Conservation (phyloP, 306 rosid genomes). For the Citrullus colocynthis region DNA sequence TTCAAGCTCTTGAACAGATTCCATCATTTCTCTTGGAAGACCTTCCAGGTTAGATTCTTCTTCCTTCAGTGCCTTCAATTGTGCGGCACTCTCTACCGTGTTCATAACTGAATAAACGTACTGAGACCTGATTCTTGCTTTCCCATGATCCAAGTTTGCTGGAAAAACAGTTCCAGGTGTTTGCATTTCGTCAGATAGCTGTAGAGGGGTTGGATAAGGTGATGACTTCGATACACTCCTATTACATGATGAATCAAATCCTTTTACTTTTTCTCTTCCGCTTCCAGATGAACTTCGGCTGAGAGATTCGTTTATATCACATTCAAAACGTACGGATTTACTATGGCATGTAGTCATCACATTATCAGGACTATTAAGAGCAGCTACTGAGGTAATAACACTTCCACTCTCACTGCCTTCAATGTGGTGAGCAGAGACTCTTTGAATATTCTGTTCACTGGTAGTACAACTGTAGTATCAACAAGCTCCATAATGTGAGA, state of each 20-base stretch:
- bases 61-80: constrained; percentile 28
- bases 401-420: constrained; percentile 17
- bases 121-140: constrained; percentile 52
- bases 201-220: constrained; percentile 69
- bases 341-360: constrained; percentile 25
- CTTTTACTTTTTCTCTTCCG: constrained; percentile 22
- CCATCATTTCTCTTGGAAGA: constrained; percentile 32
- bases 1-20: constrained; percentile 26
- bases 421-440: constrained; percentile 11
- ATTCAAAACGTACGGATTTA: constrained; percentile 74
- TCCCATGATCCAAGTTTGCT: constrained; percentile 39
- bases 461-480: constrained; percentile 21
- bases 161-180: constrained; percentile 93
- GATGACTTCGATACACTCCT: constrained; percentile 37
- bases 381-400: not conserved
- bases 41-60: constrained; percentile 28
- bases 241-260: constrained; percentile 26
- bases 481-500: not conserved
- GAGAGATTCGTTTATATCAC: constrained; percentile 32
- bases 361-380: constrained; percentile 19
- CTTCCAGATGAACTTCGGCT: constrained; percentile 35
- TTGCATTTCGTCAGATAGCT: constrained; percentile 77
- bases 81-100: constrained; percentile 28
- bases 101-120: constrained; percentile 40
- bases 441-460: constrained; percentile 10